Base-by-base conservation (phyloP, 306 rosid genomes). In the Corylus heterophylla region DNA sequence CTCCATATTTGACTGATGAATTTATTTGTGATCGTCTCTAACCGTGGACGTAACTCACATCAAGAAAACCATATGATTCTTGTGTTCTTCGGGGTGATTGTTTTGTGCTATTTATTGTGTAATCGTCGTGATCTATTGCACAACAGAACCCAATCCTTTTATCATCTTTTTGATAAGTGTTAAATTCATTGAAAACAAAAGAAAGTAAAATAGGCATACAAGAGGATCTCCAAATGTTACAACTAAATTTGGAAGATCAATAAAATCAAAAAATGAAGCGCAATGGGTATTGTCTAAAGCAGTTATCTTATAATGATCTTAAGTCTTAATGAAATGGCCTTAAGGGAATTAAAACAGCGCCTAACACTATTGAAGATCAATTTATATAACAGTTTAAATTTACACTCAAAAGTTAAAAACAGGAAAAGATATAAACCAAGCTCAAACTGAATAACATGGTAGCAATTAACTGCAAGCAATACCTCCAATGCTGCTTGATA, bases 401-500 rank as follows among this genome's bases (percentile, higher is more conserved):
- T 67, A 42, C 9, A 67, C 13, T 39, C 5, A n/a, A n/a, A 16
- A 64, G 12, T 18, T 39, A 67, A 67, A 5, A 67, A 10, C 74
- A 74, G 22, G 18, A 31, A 51, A 71, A 81, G 37, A 72, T 67
- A 73, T 29, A 59, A 58, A 51, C 29, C 72, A 76, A 84, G 71
- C 76, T 47, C 51, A 52, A 67, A 42, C 16, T 42, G 72, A 25
- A 50, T 14, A 74, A 44, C 29, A n/a, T 12, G 12, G 51, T 54
- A 27, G 22, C 12, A 6, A 73, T 44, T 55, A 73, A 70, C 54
- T 31, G 25, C 64, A 74, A 51, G 80, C 39, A 59, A 64, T 88
- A 95, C 99, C 98, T 91, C 81, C 64, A 95, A 78, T 50, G 98
- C 96, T 22, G 99, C 99, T 85, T 93, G 92, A 85, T 93, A 93